phyloP scores from a whole-genome alignment of 805 yeast species.

The Cyberlindnera mississippiensis region DNA sequence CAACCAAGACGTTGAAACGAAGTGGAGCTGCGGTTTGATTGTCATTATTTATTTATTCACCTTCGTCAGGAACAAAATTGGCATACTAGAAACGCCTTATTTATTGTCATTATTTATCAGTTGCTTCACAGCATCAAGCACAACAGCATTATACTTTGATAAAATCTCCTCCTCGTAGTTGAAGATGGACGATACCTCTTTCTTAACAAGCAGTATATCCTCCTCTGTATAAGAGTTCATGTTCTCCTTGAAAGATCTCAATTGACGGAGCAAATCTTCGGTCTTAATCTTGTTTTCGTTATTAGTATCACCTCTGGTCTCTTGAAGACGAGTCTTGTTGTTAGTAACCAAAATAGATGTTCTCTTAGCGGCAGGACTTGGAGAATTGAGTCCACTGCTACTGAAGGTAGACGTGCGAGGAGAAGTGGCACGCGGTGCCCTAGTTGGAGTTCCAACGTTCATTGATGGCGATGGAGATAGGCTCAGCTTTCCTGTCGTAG shows the following conservation, averaged over 20 bases:
- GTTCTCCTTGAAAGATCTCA: constrained; percentile 18
- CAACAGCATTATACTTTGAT: constrained; percentile 31
- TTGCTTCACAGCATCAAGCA: constrained; percentile 14
- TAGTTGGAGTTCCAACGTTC: constrained; percentile 1
- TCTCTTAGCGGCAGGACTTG: constrained; percentile 10
- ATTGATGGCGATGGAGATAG: constrained; percentile 16
- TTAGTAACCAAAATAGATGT: constrained; percentile 9
- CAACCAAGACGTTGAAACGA: constrained; percentile 31
- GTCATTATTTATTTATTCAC: constrained; percentile 3
- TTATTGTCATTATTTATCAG: constrained; percentile 10
- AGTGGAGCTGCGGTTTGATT: neutral
- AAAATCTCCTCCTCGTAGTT: constrained; percentile 29
- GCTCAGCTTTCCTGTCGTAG: constrained; percentile 16
- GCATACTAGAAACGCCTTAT: no score
- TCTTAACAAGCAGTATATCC: constrained; percentile 23
- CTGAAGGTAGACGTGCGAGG: constrained; percentile 5
- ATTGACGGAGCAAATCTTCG: constrained; percentile 16
- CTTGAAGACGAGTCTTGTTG: constrained; percentile 10
- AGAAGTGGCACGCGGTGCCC: constrained; percentile 4
- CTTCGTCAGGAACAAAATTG: constrained; percentile 2
- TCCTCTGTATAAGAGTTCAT: constrained; percentile 21
- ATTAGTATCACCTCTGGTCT: constrained; percentile 1
- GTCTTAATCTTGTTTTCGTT: constrained; percentile 16
- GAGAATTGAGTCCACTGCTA: constrained; percentile 3
- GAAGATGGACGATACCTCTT: constrained; percentile 22